Base-by-base conservation (phyloP, 2,329 filamentous ascomycete species). In the Aspergillus hiratsukae region DNA sequence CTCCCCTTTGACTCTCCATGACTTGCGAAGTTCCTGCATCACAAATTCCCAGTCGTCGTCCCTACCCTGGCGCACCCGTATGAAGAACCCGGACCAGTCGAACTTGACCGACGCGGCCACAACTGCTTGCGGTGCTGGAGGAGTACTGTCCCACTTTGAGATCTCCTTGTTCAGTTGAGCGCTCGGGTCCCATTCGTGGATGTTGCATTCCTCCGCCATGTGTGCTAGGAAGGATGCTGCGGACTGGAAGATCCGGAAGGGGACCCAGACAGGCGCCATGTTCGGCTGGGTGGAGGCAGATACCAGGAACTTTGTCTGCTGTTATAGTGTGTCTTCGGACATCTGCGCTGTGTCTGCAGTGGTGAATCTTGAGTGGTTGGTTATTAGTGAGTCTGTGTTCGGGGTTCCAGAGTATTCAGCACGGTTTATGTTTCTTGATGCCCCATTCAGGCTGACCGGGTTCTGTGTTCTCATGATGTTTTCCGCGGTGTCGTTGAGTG, bases 21-120 rank as follows among this genome's bases (percentile, higher is more conserved):
- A 55, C 37, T 60, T 58, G 19, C 57, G 46, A 23, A 66, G 28
- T 25, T 63, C 48, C 17, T 49, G 17, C 49, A 60, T 51, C 3
- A 64, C 45, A 21, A 57, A 17, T 7, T 48, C 28, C 58, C 53
- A 62, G 37, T 67, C 66, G 9, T 54, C 19, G 17, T 66, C 58
- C 11, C 54, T 49, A 1, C 58, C 64, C 43, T 49, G 58, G 9
- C 66, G 61, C 1, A 68, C 54, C 6, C 61, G 53, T 31, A 66
- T 61, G 25, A 56, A 56, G 11, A 63, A 60, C 4, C 48, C 52
- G 0, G 64, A 61, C 66, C 64, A 68, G 14, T 59, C 54, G 9
- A 65, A 58, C 23, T 49, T 61, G 4, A 68, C 56, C 1, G 66
- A 67, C 3, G 60, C 61, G 17, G 60, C 64, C 4, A 58, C 53